A percentile compares a stretch with the other conserved stretches of the same genome.
Evolutionary conservation across 2,329 filamentous ascomycete genomes (phyloP).

Genomic region (Xenosphaeropsis pyriputrescens): DNA sequence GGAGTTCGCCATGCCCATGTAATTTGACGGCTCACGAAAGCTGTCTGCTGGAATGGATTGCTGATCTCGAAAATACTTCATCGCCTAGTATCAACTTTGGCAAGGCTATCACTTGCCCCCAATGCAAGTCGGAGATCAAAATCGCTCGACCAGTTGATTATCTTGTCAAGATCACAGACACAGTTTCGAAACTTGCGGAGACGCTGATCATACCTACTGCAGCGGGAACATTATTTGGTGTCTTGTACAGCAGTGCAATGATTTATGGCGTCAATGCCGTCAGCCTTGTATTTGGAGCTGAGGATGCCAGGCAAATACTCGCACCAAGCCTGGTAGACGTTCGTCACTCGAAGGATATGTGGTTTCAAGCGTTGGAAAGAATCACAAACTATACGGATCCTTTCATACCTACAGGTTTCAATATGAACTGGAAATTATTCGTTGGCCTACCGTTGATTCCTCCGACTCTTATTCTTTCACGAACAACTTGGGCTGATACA

Average conservation of each 20-base stretch:
- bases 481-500: slow-evolving; percentile 44
- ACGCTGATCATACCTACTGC: slow-evolving; percentile 13
- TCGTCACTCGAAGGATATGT: background rate
- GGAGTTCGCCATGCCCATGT: slow-evolving; percentile 85
- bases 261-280: slow-evolving; percentile 47
- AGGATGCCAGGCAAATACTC: slow-evolving; percentile 42
- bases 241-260: slow-evolving; percentile 33
- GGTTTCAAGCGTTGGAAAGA: background rate
- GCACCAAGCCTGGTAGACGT: slow-evolving; percentile 10
- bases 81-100: slow-evolving; percentile 30
- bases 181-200: slow-evolving; percentile 8
- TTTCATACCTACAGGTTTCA: slow-evolving; percentile 9
- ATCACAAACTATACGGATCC: slow-evolving; percentile 10
- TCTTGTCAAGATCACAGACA: slow-evolving; percentile 33
- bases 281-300: slow-evolving; percentile 48
- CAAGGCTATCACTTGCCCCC: slow-evolving; percentile 66
- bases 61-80: slow-evolving; percentile 63
- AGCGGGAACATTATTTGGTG: slow-evolving; percentile 19
- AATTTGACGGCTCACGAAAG: slow-evolving; percentile 81
- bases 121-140: slow-evolving; percentile 73
- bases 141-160: slow-evolving; percentile 62
- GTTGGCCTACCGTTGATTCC: slow-evolving; percentile 54
- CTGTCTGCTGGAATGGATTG: slow-evolving; percentile 83
- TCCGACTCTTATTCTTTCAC: slow-evolving; percentile 50
- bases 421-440: slow-evolving; percentile 8